Percentiles rank a stretch among this genome's conserved stretches.
phyloP scores from a whole-genome alignment of 495 filamentous ascomycete species.

The Pseudotulostoma volvatum region DNA sequence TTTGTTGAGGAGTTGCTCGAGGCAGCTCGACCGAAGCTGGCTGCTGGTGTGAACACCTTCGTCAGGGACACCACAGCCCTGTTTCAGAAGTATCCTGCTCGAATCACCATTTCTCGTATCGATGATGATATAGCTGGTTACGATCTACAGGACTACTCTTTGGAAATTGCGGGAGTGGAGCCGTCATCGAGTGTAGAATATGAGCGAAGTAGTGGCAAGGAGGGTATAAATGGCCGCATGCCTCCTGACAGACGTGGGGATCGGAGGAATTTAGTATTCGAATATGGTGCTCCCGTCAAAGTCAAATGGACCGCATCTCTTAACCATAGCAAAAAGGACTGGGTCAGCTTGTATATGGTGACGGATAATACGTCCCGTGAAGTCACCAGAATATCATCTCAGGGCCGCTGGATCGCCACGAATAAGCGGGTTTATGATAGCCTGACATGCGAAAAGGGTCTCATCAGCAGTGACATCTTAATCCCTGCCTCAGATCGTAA shows the following conservation, averaged over 20 bases:
- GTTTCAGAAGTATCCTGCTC: conserved; percentile 80
- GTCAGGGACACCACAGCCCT: conserved; percentile 75
- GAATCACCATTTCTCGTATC: conserved; percentile 68
- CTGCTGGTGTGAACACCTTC: conserved; percentile 70
- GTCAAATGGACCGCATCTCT: conserved; percentile 85
- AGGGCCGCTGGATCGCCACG: conserved; percentile 80
- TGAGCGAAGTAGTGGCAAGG: conserved; percentile 32
- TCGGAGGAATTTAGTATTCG: conserved; percentile 58
- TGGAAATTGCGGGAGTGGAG: conserved; percentile 54
- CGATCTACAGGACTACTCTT: conserved; percentile 64
- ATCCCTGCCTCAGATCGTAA: conserved; percentile 26
- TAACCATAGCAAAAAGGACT: conserved; percentile 85
- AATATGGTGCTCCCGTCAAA: conserved; percentile 82
- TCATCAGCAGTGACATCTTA: conserved; percentile 48
- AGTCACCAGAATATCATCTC: conserved; percentile 63
- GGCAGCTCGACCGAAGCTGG: conserved; percentile 69
- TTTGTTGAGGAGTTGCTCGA: conserved; percentile 87
- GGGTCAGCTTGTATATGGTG: conserved; percentile 89
- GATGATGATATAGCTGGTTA: conserved; percentile 70
- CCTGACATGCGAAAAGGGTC: conserved; percentile 58
- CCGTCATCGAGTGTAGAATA: conserved; percentile 29
- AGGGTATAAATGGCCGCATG: conserved; percentile 32
- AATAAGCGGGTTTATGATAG: conserved; percentile 64
- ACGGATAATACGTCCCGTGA: conserved; percentile 82
- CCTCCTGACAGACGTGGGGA: conserved; percentile 36